Percentiles rank a stretch among this genome's conserved stretches.
Evolutionary conservation across 202 grass and related monocot genomes (phyloP).

Genomic region (Panicum hallii): DNA sequence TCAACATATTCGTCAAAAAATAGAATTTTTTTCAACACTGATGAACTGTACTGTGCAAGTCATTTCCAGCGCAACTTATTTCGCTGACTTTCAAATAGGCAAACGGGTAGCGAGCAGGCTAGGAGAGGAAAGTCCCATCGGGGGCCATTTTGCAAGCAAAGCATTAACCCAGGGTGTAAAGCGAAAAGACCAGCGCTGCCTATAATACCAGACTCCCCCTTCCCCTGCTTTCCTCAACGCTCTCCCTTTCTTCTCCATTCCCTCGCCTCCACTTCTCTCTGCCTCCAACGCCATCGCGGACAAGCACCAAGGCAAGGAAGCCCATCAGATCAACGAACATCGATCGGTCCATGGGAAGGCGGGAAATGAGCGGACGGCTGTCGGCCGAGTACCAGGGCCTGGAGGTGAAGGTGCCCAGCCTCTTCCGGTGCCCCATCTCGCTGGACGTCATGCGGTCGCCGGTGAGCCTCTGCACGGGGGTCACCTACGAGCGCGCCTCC

Average conservation of each 20-base stretch:
- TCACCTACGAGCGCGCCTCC: conserved; percentile 77
- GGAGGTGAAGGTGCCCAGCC: conserved; percentile 59
- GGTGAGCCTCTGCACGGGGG: conserved; percentile 75
- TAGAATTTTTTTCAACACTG: background rate
- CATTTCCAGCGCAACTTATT: background rate
- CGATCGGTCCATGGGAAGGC: conserved; percentile 43
- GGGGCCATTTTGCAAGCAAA: fast-evolving
- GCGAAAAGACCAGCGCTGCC: conserved; percentile 5
- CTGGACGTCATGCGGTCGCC: conserved; percentile 83
- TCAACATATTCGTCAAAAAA: no score
- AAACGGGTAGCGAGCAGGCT: background rate
- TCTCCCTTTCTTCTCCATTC: conserved; percentile 16
- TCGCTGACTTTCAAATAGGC: background rate
- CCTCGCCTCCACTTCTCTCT: conserved; percentile 26
- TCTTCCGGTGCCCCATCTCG: conserved; percentile 83
- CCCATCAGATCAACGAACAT: background rate
- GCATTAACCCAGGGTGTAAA: background rate
- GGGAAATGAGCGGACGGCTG: conserved; percentile 39
- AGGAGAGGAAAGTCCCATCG: no score
- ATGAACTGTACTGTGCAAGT: background rate
- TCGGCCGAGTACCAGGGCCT: conserved; percentile 53
- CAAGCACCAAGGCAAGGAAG: background rate
- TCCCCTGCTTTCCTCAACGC: background rate
- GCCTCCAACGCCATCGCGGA: conserved; percentile 1
- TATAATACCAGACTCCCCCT: conserved; percentile 28